Conservation (phyloP, 352 stramenopile species). For the Aphanomyces euteiches region DNA sequence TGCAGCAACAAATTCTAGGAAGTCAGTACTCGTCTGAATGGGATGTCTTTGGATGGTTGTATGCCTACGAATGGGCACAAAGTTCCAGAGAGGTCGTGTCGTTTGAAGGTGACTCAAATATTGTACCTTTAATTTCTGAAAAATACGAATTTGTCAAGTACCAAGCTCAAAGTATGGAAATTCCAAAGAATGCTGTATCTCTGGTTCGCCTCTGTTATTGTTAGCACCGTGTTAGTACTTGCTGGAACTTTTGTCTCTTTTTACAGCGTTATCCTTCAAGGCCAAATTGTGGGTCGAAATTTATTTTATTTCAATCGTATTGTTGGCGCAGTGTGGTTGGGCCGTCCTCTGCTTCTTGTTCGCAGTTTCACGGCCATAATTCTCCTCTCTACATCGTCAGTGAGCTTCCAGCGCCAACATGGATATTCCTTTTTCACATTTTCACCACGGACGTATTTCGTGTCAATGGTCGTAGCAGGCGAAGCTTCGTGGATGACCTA, state of each 20-base stretch:
- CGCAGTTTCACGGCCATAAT: constrained; percentile 15
- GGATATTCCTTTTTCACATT: neutral
- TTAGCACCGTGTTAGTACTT: neutral
- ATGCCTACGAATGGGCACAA: constrained; percentile 13
- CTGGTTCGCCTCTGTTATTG: neutral
- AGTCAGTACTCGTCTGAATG: neutral
- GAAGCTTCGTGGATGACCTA: constrained; percentile 7
- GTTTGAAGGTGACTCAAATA: constrained; percentile 18
- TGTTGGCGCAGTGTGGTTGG: constrained; percentile 5
- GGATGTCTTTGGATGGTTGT: constrained; percentile 21
- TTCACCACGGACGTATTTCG: neutral
- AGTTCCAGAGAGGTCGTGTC: constrained; percentile 4
- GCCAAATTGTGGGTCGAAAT: neutral
- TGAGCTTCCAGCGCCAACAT: neutral
- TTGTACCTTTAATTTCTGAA: constrained; percentile 3
- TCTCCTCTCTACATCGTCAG: neutral
- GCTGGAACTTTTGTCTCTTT: neutral
- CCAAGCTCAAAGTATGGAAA: constrained; percentile 1
- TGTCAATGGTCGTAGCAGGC: neutral
- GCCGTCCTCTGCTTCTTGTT: neutral
- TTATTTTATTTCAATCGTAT: constrained; percentile 17
- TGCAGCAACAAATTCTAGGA: neutral
- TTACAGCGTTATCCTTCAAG: neutral
- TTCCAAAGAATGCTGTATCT: neutral
- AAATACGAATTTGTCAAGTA: neutral